Evolutionary conservation across 148 eudicot species (phyloP).

Genomic region (Vaccinium macrocarpon): DNA sequence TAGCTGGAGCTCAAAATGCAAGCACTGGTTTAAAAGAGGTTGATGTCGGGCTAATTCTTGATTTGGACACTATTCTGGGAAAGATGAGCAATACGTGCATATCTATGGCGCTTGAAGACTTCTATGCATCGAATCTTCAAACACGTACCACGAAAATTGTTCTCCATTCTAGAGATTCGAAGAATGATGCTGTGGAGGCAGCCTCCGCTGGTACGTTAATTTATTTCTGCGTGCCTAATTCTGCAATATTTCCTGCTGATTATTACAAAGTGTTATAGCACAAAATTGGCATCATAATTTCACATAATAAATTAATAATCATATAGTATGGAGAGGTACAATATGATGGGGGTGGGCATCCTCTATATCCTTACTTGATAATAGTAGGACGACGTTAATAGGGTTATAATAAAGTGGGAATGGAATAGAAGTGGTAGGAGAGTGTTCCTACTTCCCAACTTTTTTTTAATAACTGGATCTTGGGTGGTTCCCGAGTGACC

Average conservation of each 20-base stretch:
- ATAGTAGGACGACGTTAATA: too few relatives aligned
- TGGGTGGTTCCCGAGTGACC: too few relatives aligned
- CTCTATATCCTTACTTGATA: too few relatives aligned
- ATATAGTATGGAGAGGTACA: too few relatives aligned
- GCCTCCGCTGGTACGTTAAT: slow-evolving; percentile 40
- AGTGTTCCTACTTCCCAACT: too few relatives aligned
- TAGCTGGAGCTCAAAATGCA: neutral
- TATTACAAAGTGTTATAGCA: neutral
- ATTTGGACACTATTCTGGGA: slow-evolving; percentile 32
- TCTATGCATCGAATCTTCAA: slow-evolving; percentile 31
- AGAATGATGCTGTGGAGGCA: slow-evolving; percentile 34
- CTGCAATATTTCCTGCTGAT: neutral
- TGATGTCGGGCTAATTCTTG: slow-evolving; percentile 52
- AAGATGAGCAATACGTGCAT: slow-evolving; percentile 41
- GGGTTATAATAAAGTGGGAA: too few relatives aligned
- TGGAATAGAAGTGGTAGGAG: too few relatives aligned
- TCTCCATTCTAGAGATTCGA: slow-evolving; percentile 42
- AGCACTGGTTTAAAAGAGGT: slow-evolving; percentile 15
- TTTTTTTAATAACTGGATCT: too few relatives aligned
- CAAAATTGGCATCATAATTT: neutral
- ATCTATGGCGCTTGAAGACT: slow-evolving; percentile 57
- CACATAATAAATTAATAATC: too few relatives aligned
- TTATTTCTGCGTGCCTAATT: neutral
- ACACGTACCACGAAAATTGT: slow-evolving; percentile 32
- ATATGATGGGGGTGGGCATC: too few relatives aligned